phyloP scores from a whole-genome alignment of 768 basidiomycete species.

The Suillus subaureus region DNA sequence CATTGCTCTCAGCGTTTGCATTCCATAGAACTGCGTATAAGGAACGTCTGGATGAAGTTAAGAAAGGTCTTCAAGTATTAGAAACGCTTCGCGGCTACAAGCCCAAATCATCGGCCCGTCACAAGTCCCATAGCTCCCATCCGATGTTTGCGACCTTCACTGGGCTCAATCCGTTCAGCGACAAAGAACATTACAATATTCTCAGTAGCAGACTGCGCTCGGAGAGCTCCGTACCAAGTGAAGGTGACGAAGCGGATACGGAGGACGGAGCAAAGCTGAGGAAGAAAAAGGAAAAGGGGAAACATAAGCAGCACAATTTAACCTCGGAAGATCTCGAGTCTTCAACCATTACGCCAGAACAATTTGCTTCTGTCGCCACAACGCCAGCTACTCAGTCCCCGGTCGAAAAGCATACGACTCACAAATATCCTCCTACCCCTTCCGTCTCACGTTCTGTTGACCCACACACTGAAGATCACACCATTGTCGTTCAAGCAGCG shows the following conservation, averaged over 20 bases:
- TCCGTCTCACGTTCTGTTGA: slow-evolving; percentile 20
- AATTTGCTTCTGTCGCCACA: neutral
- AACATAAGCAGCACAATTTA: slow-evolving; percentile 17
- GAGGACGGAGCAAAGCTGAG: slow-evolving; percentile 21
- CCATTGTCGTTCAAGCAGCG: slow-evolving; percentile 56
- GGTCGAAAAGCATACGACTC: slow-evolving; percentile 15
- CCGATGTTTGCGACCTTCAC: slow-evolving; percentile 41
- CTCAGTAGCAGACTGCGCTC: slow-evolving; percentile 34
- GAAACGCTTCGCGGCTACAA: slow-evolving; percentile 70
- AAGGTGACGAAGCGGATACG: slow-evolving; percentile 33
- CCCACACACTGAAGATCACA: slow-evolving; percentile 35
- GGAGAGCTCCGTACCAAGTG: slow-evolving; percentile 24
- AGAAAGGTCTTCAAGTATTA: slow-evolving; percentile 55
- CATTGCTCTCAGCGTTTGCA: slow-evolving; percentile 51
- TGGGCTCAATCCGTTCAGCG: slow-evolving; percentile 39
- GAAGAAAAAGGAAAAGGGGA: slow-evolving; percentile 35
- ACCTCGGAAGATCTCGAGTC: slow-evolving; percentile 17
- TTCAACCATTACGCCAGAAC: slow-evolving; percentile 11
- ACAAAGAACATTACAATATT: slow-evolving; percentile 48
- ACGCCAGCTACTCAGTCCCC: slow-evolving; percentile 8
- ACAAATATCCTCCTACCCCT: slow-evolving; percentile 44
- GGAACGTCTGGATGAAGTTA: slow-evolving; percentile 66
- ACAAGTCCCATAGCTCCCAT: slow-evolving; percentile 40
- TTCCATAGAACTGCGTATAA: slow-evolving; percentile 80
- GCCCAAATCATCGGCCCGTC: slow-evolving; percentile 39